These are phyloP conservation scores for Paradendryphiella salina DNA, from an alignment of 2,329 filamentous ascomycete genomes.

Conservation along the genomic window DNA sequence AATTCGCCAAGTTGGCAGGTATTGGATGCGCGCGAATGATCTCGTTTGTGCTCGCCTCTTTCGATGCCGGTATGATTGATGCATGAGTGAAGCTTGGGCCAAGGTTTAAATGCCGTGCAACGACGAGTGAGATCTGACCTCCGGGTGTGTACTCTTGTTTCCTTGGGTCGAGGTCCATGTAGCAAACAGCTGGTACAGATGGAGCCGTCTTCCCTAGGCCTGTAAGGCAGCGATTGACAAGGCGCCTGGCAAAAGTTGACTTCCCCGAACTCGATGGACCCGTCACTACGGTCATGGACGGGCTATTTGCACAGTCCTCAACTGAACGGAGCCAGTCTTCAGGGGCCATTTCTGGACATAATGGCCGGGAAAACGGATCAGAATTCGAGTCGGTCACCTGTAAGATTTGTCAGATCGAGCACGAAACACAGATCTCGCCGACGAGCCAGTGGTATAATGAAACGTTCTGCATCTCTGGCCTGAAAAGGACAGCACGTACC, in stretches of 20 bases:
- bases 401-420: background rate
- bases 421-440: background rate
- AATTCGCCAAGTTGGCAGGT: constrained; percentile 66
- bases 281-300: constrained; percentile 61
- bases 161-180: constrained; percentile 77
- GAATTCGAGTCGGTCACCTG: constrained; percentile 37
- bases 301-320: constrained; percentile 40
- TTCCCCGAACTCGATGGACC: constrained; percentile 75
- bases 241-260: constrained; percentile 70
- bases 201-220: constrained; percentile 38
- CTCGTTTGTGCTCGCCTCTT: constrained; percentile 37
- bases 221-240: constrained; percentile 69
- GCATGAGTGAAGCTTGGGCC: constrained; percentile 69
- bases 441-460: background rate
- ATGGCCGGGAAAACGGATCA: constrained; percentile 32
- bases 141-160: constrained; percentile 75
- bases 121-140: constrained; percentile 69
- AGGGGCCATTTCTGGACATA: constrained; percentile 58
- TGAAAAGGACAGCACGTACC: constrained; percentile 3
- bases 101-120: constrained; percentile 64
- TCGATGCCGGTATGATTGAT: constrained; percentile 16
- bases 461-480: background rate
- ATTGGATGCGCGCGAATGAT: constrained; percentile 67
- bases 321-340: constrained; percentile 57
- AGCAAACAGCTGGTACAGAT: constrained; percentile 51